A percentile compares a stretch with the other conserved stretches of the same genome.
Conservation (phyloP, 371 early-diverging fungal species). For the Mucor saturninus region DNA sequence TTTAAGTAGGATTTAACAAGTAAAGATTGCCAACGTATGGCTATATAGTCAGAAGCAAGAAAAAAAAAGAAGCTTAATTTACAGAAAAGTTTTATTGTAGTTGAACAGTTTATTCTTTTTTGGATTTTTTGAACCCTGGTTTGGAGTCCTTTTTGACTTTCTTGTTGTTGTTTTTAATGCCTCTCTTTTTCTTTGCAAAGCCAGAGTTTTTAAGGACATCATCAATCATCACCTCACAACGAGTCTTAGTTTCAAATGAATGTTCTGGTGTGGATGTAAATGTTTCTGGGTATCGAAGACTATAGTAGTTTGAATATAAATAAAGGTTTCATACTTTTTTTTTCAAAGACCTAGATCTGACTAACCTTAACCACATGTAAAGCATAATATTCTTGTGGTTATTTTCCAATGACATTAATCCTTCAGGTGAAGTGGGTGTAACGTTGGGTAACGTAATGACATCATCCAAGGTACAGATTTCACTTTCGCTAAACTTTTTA, state of each 20-base stretch:
- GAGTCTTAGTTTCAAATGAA: conserved; percentile 38
- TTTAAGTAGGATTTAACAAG: too few species aligned
- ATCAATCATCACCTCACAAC: conserved; percentile 58
- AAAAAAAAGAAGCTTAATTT: too few species aligned
- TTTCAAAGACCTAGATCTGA: neutral
- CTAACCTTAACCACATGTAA: conserved; percentile 87
- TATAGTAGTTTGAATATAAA: conserved; percentile 14
- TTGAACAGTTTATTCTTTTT: neutral
- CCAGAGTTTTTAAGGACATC: conserved; percentile 30
- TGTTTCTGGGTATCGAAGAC: conserved; percentile 54
- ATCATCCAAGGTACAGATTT: conserved; percentile 48
- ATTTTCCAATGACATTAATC: conserved; percentile 65
- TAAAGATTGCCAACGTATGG: too few species aligned
- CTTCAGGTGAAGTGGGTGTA: conserved; percentile 7
- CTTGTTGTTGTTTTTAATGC: conserved; percentile 6
- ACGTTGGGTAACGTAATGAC: conserved; percentile 59
- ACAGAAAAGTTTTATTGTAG: neutral
- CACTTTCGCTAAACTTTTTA: conserved; percentile 41
- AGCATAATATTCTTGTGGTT: conserved; percentile 78
- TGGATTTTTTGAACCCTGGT: neutral
- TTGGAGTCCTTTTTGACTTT: neutral
- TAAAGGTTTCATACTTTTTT: neutral
- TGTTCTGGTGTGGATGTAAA: conserved; percentile 41
- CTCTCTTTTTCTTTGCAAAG: conserved; percentile 5
- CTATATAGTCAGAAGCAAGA: too few species aligned